A percentile compares a stretch with the other conserved stretches of the same genome.
phyloP scores from a whole-genome alignment of 2,329 filamentous ascomycete genomes.

The Sporothrix globosa region DNA sequence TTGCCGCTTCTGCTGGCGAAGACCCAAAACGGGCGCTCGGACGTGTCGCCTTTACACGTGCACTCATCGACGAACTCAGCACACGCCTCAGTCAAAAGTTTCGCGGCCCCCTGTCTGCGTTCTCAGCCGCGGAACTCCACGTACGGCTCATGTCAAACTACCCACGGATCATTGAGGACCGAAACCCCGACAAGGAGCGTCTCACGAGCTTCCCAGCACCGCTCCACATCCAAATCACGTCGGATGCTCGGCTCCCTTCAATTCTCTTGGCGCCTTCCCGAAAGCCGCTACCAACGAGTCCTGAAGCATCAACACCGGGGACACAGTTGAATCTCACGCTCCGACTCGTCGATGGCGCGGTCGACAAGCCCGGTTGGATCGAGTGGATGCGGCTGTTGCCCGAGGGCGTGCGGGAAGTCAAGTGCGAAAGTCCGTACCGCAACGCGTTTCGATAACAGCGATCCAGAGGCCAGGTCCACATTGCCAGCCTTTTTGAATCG shows the following conservation, averaged over 20 bases:
- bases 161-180: conserved; percentile 56
- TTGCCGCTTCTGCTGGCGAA: conserved; percentile 59
- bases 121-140: conserved; percentile 54
- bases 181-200: conserved; percentile 52
- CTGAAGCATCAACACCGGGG: conserved; percentile 44
- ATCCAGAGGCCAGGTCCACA: too few species aligned
- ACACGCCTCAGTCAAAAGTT: conserved; percentile 51
- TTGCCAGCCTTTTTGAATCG: neutral
- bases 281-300: conserved; percentile 47
- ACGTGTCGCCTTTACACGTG: conserved; percentile 57
- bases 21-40: conserved; percentile 54
- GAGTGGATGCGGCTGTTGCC: conserved; percentile 64
- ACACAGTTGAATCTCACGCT: conserved; percentile 56
- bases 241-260: conserved; percentile 58
- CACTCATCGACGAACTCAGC: conserved; percentile 55
- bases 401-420: conserved; percentile 59
- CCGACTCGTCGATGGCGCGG: conserved; percentile 54
- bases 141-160: conserved; percentile 53
- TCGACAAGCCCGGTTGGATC: conserved; percentile 58
- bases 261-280: conserved; percentile 59
- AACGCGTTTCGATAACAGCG: conserved; percentile 45
- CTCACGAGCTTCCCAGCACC: conserved; percentile 57
- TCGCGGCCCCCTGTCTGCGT: conserved; percentile 51
- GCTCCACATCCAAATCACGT: conserved; percentile 59
- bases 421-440: conserved; percentile 56